A percentile compares a stretch with the other conserved stretches of the same genome.
Conservation (phyloP, 768 basidiomycete species). For the Tylopilus plumbeoviolaceoides region DNA sequence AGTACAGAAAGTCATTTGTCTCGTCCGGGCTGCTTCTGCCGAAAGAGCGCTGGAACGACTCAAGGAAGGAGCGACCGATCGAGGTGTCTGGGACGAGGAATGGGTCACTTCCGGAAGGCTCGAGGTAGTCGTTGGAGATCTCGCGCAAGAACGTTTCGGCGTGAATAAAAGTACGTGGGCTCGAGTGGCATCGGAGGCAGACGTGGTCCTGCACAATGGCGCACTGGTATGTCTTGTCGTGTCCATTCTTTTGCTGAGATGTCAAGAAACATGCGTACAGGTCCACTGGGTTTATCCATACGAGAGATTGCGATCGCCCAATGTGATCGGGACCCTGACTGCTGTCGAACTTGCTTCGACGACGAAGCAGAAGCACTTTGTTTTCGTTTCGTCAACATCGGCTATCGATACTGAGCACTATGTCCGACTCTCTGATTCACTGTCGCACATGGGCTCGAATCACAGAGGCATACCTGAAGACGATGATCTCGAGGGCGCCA, state of each 20-base stretch:
- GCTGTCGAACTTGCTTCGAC: conserved; percentile 75
- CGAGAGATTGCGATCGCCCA: conserved; percentile 84
- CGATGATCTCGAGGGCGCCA: conserved; percentile 87
- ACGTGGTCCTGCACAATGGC: conserved; percentile 90
- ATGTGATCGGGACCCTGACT: conserved; percentile 89
- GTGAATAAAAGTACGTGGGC: conserved; percentile 62
- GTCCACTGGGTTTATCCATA: conserved; percentile 99
- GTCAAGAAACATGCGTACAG: conserved; percentile 35
- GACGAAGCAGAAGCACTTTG: conserved; percentile 69
- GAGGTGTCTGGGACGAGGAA: conserved; percentile 83
- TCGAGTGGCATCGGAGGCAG: conserved; percentile 63
- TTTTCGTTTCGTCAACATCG: conserved; percentile 96
- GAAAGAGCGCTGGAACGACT: conserved; percentile 67
- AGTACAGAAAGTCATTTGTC: conserved; percentile 85
- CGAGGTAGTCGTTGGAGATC: conserved; percentile 81
- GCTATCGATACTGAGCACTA: conserved; percentile 90
- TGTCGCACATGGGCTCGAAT: conserved; percentile 37
- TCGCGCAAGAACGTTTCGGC: conserved; percentile 73
- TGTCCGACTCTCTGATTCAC: conserved; percentile 76
- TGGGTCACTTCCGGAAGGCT: conserved; percentile 71
- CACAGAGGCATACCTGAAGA: conserved; percentile 76
- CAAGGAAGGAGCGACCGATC: conserved; percentile 65
- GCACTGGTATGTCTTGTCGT: conserved; percentile 70
- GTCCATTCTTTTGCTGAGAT: background rate
- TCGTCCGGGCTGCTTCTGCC: conserved; percentile 70